phyloP scores from a whole-genome alignment of 139 green algal species.

The Bryopsis sp. region DNA sequence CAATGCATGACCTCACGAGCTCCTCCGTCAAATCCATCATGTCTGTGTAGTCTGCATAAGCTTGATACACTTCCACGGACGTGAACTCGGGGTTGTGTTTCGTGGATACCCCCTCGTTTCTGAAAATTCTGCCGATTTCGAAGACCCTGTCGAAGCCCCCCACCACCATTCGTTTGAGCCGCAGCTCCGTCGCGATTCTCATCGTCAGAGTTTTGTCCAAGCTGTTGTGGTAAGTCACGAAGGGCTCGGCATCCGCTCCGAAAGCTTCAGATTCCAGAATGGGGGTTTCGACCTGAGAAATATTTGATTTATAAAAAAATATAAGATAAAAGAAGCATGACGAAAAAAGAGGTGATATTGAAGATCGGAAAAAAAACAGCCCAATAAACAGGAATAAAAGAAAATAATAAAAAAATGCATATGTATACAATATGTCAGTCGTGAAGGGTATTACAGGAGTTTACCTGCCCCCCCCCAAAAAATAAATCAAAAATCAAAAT shows the following conservation, averaged over 20 bases:
- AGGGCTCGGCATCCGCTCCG: slow-evolving; percentile 90
- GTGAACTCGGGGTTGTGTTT: slow-evolving; percentile 99
- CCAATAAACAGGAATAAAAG: too few species aligned
- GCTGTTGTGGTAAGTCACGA: slow-evolving; percentile 94
- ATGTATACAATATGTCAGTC: too few species aligned
- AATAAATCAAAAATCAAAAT: too few species aligned
- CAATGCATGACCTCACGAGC: slow-evolving; percentile 55
- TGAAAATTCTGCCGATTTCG: slow-evolving; percentile 94
- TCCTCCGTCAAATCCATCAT: slow-evolving; percentile 96
- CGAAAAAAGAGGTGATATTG: too few species aligned
- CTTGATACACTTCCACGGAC: slow-evolving; percentile 89
- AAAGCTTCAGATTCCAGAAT: slow-evolving; percentile 77
- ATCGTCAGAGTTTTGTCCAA: slow-evolving; percentile 76
- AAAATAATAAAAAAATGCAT: too few species aligned
- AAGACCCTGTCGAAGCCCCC: slow-evolving; percentile 94
- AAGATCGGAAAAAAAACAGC: not conserved
- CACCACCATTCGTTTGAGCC: slow-evolving; percentile 84
- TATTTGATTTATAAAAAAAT: too few species aligned
- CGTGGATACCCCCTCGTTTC: slow-evolving; percentile 91
- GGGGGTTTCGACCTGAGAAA: slow-evolving; percentile 63
- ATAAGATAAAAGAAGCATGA: too few species aligned
- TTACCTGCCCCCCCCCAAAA: too few species aligned
- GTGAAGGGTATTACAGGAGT: too few species aligned
- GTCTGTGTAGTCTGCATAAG: slow-evolving; percentile 92
- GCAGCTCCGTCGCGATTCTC: slow-evolving; percentile 96